phyloP scores from a whole-genome alignment of 2,329 filamentous ascomycete species.

The Aureobasidium musti region DNA sequence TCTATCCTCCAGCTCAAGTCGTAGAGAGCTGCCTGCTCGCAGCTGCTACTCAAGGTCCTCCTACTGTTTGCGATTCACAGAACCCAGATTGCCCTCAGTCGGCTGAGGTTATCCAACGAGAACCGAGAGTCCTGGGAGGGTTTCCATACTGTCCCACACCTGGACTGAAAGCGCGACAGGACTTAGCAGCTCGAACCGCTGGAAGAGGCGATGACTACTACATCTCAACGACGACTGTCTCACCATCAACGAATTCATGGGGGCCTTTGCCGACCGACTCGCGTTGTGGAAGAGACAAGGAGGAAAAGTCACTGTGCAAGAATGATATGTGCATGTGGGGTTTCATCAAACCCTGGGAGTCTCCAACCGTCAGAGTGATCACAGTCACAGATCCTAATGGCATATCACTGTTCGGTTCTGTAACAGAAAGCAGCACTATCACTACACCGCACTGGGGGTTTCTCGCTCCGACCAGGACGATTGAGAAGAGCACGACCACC shows the following conservation, averaged over 20 bases:
- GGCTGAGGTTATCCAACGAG: neutral
- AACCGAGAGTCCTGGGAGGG: neutral
- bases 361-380: neutral
- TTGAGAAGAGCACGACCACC: neutral
- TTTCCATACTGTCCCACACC: constrained; percentile 28
- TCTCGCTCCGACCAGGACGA: neutral
- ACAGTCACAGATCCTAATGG: neutral
- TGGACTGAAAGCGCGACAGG: neutral
- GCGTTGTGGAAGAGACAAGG: neutral
- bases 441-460: constrained; percentile 10
- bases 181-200: neutral
- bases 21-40: constrained; percentile 18
- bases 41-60: constrained; percentile 19
- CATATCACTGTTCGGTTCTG: neutral
- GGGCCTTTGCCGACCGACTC: neutral
- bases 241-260: neutral
- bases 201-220: neutral
- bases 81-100: neutral
- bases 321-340: constrained; percentile 24
- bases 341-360: constrained; percentile 1
- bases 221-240: neutral
- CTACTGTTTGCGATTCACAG: neutral
- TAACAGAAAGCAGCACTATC: neutral
- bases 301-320: constrained; percentile 3
- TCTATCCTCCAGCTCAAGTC: constrained; percentile 24